These are phyloP conservation scores for Sporisorium graminicola DNA, from an alignment of 1,284 basidiomycete genomes.

Conservation along the genomic window DNA sequence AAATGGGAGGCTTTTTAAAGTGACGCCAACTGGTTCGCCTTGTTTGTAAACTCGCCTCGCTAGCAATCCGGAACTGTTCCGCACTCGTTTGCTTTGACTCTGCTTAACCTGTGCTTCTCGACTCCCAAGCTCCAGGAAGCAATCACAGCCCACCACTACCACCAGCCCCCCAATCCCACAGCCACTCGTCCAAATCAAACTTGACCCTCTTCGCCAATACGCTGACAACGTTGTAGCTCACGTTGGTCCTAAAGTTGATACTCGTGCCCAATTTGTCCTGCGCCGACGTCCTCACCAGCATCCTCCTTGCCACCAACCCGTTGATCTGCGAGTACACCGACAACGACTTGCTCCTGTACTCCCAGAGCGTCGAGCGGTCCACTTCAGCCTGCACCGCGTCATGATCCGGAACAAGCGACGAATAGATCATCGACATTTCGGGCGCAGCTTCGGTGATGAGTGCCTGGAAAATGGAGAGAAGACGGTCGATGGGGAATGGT, in stretches of 20 bases:
- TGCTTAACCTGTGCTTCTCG: not conserved
- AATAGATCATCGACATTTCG: slow-evolving; percentile 69
- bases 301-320: slow-evolving; percentile 40
- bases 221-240: slow-evolving; percentile 36
- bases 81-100: not conserved
- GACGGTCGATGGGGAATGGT: slow-evolving; percentile 83
- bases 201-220: slow-evolving; percentile 44
- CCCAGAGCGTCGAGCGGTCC: slow-evolving; percentile 40
- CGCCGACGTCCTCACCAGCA: slow-evolving; percentile 45
- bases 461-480: slow-evolving; percentile 85
- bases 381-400: slow-evolving; percentile 56
- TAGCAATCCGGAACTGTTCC: not conserved
- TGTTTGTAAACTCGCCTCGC: not conserved
- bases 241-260: slow-evolving; percentile 52
- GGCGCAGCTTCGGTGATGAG: slow-evolving; percentile 85
- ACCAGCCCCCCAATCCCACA: slow-evolving; percentile 54
- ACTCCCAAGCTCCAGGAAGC: not conserved
- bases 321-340: slow-evolving; percentile 53
- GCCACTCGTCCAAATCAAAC: slow-evolving; percentile 56
- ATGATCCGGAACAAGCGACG: slow-evolving; percentile 62
- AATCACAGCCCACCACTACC: slow-evolving; percentile 22
- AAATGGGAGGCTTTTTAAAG: slow-evolving; percentile 55
- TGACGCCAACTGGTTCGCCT: too few relatives aligned
- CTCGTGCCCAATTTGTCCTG: slow-evolving; percentile 44
- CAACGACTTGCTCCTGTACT: slow-evolving; percentile 29